Conservation (phyloP, 192 early-diverging fungal species). For the Helicostylum pulchrum region DNA sequence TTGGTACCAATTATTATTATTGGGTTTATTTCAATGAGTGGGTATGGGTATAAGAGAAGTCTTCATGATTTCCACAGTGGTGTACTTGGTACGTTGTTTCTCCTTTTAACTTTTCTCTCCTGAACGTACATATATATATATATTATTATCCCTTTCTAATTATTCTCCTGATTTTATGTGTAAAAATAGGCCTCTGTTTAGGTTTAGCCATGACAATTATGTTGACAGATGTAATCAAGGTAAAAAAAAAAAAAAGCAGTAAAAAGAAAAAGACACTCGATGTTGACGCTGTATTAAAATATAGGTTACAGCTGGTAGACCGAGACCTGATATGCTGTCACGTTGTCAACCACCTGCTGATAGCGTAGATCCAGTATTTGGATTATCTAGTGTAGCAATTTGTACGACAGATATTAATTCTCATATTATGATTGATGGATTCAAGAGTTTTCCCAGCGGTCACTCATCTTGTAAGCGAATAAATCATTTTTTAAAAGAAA, state of each 20-base stretch:
- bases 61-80: conserved; percentile 43
- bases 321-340: conserved; percentile 53
- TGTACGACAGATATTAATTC: conserved; percentile 51
- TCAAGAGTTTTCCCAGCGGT: conserved; percentile 86
- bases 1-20: conserved; percentile 39
- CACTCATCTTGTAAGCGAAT: conserved; percentile 79
- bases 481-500: too few species aligned
- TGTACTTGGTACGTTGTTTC: conserved; percentile 30
- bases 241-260: not conserved
- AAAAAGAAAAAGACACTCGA: too few species aligned
- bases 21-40: conserved; percentile 20
- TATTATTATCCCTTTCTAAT: not conserved
- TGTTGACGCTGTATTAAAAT: not conserved
- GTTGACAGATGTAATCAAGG: conserved; percentile 48
- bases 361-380: conserved; percentile 49
- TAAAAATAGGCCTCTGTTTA: conserved; percentile 38
- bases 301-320: conserved; percentile 46
- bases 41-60: conserved; percentile 23
- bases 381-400: conserved; percentile 56
- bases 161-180: not conserved
- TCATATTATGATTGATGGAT: conserved; percentile 65
- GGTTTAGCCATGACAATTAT: conserved; percentile 43
- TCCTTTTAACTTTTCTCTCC: not conserved
- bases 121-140: too few species aligned
- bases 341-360: conserved; percentile 42